Conservation (phyloP, 768 basidiomycete species). For the Thelephora ganbajun region DNA sequence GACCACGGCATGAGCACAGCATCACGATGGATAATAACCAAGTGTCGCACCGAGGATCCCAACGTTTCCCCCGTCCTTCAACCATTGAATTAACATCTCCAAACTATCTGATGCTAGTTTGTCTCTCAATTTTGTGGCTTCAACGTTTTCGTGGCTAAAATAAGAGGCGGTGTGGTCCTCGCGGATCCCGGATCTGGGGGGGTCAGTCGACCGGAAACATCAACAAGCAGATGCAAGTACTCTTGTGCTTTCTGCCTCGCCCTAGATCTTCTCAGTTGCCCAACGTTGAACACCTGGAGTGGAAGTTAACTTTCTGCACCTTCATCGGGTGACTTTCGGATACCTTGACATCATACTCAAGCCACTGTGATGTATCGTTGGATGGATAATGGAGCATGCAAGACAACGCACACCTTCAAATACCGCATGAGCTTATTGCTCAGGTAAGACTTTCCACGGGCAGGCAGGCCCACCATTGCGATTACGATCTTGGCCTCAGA, state of each 20-base stretch:
- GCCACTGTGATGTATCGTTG: constrained; percentile 48
- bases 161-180: constrained; percentile 87
- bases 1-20: constrained; percentile 2
- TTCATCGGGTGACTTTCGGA: background rate
- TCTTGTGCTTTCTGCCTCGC: constrained; percentile 69
- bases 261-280: constrained; percentile 79
- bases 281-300: constrained; percentile 89
- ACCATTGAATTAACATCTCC: constrained; percentile 90
- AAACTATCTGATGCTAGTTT: constrained; percentile 80
- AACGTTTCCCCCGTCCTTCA: constrained; percentile 91
- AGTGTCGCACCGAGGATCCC: constrained; percentile 76
- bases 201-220: background rate
- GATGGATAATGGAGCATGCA: background rate
- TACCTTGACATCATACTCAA: constrained; percentile 94
- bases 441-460: constrained; percentile 94
- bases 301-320: background rate
- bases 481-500: constrained; percentile 97
- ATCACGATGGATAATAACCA: background rate
- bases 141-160: constrained; percentile 76
- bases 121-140: constrained; percentile 68
- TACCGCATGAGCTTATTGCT: constrained; percentile 97
- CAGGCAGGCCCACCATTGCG: constrained; percentile 98
- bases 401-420: constrained; percentile 45
- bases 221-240: constrained; percentile 22
- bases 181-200: constrained; percentile 56